Percentiles rank a stretch among this genome's conserved stretches.
phyloP scores from a whole-genome alignment of 306 rosid species.

The Acacia acuminata region DNA sequence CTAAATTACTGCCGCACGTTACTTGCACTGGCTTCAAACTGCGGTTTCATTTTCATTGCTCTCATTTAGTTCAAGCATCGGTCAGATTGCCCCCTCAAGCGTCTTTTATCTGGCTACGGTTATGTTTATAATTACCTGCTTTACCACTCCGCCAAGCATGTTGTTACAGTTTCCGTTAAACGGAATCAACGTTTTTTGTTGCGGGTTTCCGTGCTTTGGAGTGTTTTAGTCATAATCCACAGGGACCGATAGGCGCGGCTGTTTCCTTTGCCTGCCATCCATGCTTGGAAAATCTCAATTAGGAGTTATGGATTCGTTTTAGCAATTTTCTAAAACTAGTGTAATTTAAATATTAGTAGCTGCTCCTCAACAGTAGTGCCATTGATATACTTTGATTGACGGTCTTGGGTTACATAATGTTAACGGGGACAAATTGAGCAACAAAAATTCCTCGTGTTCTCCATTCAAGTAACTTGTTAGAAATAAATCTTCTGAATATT shows the following conservation, averaged over 20 bases:
- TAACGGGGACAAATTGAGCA: neutral
- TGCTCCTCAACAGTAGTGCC: neutral
- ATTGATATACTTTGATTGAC: neutral
- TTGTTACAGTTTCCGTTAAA: constrained; percentile 7
- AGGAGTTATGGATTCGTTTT: neutral
- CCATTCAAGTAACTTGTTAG: neutral
- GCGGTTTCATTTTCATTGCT: neutral
- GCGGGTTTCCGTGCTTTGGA: constrained; percentile 23
- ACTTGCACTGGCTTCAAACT: neutral
- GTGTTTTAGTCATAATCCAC: neutral
- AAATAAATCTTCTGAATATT: neutral
- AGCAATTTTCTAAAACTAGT: constrained; percentile 13
- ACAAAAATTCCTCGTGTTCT: neutral
- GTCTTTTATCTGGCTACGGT: neutral
- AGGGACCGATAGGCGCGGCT: neutral
- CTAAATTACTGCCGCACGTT: neutral
- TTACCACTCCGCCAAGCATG: neutral
- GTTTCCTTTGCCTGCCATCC: neutral
- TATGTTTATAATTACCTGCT: neutral
- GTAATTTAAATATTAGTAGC: neutral
- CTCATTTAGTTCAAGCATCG: constrained; percentile 5
- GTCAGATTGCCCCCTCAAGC: constrained; percentile 1
- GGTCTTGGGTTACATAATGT: neutral
- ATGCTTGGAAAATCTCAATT: constrained; percentile 3
- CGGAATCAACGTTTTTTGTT: constrained; percentile 27